A percentile compares a stretch with the other conserved stretches of the same genome.
These are phyloP conservation scores for Cercospora janseana DNA, from an alignment of 2,329 filamentous ascomycete genomes.

Conservation along the genomic window DNA sequence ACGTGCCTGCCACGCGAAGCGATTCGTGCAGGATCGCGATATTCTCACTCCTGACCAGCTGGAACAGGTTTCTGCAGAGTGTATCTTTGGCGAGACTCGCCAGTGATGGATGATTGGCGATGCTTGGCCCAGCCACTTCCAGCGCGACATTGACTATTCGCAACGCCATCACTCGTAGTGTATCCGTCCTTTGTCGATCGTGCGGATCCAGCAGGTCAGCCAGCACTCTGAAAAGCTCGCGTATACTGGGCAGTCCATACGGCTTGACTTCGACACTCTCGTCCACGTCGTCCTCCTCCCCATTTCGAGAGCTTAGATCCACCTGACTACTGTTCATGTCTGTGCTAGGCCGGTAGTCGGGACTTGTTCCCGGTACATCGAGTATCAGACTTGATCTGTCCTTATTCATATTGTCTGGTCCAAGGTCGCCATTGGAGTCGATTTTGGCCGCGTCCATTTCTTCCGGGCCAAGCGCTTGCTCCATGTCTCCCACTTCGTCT, in stretches of 20 bases:
- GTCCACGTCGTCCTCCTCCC: slow-evolving; percentile 41
- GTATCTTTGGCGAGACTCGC: slow-evolving; percentile 88
- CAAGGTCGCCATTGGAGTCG: slow-evolving; percentile 46
- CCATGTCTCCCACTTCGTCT: slow-evolving; percentile 60
- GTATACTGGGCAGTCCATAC: slow-evolving; percentile 90
- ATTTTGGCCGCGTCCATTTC: slow-evolving; percentile 78
- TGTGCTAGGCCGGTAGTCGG: slow-evolving; percentile 37
- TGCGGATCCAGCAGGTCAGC: slow-evolving; percentile 93
- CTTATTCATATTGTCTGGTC: slow-evolving; percentile 43
- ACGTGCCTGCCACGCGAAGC: slow-evolving; percentile 82
- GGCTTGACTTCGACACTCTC: slow-evolving; percentile 68
- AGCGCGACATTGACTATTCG: slow-evolving; percentile 96
- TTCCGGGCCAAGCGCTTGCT: slow-evolving; percentile 61
- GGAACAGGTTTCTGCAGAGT: slow-evolving; percentile 90
- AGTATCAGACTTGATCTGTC: slow-evolving; percentile 62
- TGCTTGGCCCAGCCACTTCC: slow-evolving; percentile 92
- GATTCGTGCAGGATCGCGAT: slow-evolving; percentile 93
- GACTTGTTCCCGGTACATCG: slow-evolving; percentile 35
- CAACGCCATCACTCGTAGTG: slow-evolving; percentile 94
- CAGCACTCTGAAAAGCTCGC: slow-evolving; percentile 88
- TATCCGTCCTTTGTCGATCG: slow-evolving; percentile 87
- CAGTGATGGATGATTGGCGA: slow-evolving; percentile 85
- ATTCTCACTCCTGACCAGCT: slow-evolving; percentile 92
- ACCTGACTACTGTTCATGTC: slow-evolving; percentile 45
- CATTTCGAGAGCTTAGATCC: slow-evolving; percentile 39